Base-by-base conservation (phyloP, 1,284 basidiomycete genomes). In the Microbotryum lychnidis-dioicae region DNA sequence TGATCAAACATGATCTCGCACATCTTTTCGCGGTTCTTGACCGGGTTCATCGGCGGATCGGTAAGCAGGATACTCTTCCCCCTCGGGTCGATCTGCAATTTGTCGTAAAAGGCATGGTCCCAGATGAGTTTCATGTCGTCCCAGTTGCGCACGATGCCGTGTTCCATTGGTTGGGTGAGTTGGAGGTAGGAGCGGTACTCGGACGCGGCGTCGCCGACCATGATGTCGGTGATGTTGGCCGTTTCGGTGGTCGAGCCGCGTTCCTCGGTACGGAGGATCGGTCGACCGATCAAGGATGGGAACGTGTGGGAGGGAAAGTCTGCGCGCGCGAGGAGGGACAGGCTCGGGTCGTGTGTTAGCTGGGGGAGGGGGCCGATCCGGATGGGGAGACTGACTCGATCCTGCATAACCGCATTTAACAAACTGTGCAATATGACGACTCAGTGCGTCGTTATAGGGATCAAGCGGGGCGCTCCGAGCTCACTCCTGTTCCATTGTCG, bases 11-110 rank as follows among this genome's bases (percentile, higher is more conserved):
- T 98, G 74, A 97, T 91, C 77, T 98, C 87, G 64, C 85, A 87
- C 93, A 98, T 97, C 74, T 84, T 81, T 76, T 93, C 86, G 71
- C 96, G 79, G 77, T 98, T 98, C 68, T 78, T 85, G 74, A 87
- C 91, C 5, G 96, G 96, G 78, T 98, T 98, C 94, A 98, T 97
- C 49, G 94, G 96, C n/a, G 96, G 96, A 76, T 99, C 96, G 1
- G 96, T 98, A 70, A 99, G 81, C 61, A 99, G 78, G 52, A 99
- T 83, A 79, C 97, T 98, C 69, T 84, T 82, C 1, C 91, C 96
- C 52, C 80, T 80, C 27, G 93, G 86, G 74, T 97, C 87, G 69
- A 97, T 82, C 70, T 84, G 82, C 63, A 99, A 83, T 79, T 98
- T 98, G 78, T 97, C 89, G 74, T 91, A 81, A 76, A 99, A 98